Percentiles rank a stretch among this genome's conserved stretches.
phyloP scores from a whole-genome alignment of 2,329 filamentous ascomycete genomes.

The Microdochium paspali region DNA sequence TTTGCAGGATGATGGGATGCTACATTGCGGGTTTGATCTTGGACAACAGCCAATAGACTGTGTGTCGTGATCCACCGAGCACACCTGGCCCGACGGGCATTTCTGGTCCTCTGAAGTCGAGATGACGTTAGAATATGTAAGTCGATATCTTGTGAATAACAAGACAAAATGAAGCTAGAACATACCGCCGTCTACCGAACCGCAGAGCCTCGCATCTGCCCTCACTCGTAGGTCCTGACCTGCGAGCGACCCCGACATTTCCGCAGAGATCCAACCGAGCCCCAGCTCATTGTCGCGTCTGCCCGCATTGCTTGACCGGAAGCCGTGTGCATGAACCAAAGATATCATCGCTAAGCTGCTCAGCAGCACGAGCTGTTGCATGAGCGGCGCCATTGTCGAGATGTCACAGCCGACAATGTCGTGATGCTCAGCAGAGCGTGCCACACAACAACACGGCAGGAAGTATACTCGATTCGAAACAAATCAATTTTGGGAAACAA shows the following conservation, averaged over 20 bases:
- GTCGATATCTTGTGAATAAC: too few species aligned
- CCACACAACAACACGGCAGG: neutral
- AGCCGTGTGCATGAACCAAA: neutral
- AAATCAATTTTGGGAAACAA: neutral
- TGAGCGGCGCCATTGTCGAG: neutral
- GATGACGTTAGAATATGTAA: neutral
- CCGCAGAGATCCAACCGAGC: neutral
- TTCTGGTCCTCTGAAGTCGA: neutral
- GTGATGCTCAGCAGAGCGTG: neutral
- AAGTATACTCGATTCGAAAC: neutral
- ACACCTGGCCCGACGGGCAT: neutral
- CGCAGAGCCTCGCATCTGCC: neutral
- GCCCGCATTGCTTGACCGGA: neutral
- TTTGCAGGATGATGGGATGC: neutral
- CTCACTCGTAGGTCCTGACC: neutral
- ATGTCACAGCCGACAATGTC: neutral
- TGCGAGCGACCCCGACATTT: neutral
- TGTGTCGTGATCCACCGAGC: neutral
- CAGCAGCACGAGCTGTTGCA: neutral
- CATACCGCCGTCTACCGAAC: neutral
- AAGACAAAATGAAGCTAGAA: neutral
- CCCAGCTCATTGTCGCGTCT: neutral
- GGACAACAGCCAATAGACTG: neutral
- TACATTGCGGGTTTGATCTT: neutral
- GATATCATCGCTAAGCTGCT: neutral